Evolutionary conservation across 2,329 filamentous ascomycete species (phyloP).

Genomic region (Fusarium multiceps): DNA sequence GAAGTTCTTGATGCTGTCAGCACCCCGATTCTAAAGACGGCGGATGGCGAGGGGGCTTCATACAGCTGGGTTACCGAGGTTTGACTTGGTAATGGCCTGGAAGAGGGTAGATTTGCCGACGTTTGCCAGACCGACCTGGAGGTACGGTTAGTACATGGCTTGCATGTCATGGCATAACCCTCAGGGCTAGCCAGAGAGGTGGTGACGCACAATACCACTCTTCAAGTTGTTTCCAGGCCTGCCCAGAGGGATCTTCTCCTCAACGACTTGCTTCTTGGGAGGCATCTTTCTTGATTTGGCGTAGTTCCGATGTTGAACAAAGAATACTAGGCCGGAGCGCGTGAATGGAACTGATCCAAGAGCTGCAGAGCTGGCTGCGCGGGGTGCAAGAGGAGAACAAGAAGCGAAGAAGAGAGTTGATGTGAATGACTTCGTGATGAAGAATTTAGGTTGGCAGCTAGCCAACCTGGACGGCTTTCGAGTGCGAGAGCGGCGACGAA

Average conservation of each 20-base stretch:
- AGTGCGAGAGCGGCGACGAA: conserved; percentile 40
- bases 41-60: conserved; percentile 55
- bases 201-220: conserved; percentile 88
- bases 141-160: conserved; percentile 41
- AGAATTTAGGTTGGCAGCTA: conserved; percentile 51
- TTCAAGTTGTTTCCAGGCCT: conserved; percentile 98
- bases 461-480: conserved; percentile 55
- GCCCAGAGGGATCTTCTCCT: conserved; percentile 97
- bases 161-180: conserved; percentile 2
- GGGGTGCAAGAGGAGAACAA: conserved; percentile 58
- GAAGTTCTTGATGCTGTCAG: conserved; percentile 78
- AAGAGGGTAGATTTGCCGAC: conserved; percentile 99
- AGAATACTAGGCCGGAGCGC: conserved; percentile 62
- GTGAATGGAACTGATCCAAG: conserved; percentile 59
- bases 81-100: conserved; percentile 98
- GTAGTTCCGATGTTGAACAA: conserved; percentile 66
- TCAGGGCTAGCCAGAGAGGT: neutral
- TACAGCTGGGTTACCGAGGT: conserved; percentile 95
- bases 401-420: conserved; percentile 63
- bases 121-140: conserved; percentile 95
- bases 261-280: conserved; percentile 90
- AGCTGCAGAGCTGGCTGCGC: conserved; percentile 77
- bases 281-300: conserved; percentile 80
- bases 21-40: conserved; percentile 53
- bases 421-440: conserved; percentile 59